Base-by-base conservation (phyloP, 148 eudicot genomes). In the Talinum fruticosum region DNA sequence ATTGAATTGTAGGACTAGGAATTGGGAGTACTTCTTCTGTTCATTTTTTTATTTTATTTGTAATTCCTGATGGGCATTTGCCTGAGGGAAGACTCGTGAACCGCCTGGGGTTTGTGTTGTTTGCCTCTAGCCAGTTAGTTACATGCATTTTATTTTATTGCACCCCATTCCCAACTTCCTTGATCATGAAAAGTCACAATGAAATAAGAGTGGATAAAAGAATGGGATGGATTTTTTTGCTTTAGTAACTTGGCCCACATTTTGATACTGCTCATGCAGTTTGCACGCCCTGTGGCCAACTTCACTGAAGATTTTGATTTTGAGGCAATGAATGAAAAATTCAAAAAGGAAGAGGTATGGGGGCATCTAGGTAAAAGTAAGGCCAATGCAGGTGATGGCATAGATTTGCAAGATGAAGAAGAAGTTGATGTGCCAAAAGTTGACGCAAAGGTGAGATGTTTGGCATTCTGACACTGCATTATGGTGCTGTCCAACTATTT, bases 341-440 rank as follows among this genome's bases (percentile, higher is more conserved):
- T 91, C 82, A 91, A 89, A 47, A 89, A 91, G 77, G 89, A 87
- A 53, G 89, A 91, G 84, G 87, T 89, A 4, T 89, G 95, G 95
- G 95, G 91, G 49, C 80, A 86, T 76, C 87, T 89, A 29, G 91
- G 95, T 75, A 89, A 87, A 79, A 85, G 54, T 79, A 82, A 81
- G 75, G 71, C 76, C 30, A 68, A 75, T 37, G 79, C 76, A 75
- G 90, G 84, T 30, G 78, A 69, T 72, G 78, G 67, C 64, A 68
- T 71, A 57, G 80, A 82, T 44, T 5, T 61, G 32, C 79, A 77
- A 65, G 80, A 80, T 38, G 79, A 82, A 75, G 83, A 79, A 68
- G 87, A 79, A 61, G 82, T 41, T 76, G 86, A 78, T 32, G 74
- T 54, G n/a, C 47, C 78, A 64, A 38, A 75, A 66, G 45, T 38